Percentiles rank a stretch among this genome's conserved stretches.
Evolutionary conservation across 441 rosid species (phyloP).

Genomic region (Gossypium gossypioides): DNA sequence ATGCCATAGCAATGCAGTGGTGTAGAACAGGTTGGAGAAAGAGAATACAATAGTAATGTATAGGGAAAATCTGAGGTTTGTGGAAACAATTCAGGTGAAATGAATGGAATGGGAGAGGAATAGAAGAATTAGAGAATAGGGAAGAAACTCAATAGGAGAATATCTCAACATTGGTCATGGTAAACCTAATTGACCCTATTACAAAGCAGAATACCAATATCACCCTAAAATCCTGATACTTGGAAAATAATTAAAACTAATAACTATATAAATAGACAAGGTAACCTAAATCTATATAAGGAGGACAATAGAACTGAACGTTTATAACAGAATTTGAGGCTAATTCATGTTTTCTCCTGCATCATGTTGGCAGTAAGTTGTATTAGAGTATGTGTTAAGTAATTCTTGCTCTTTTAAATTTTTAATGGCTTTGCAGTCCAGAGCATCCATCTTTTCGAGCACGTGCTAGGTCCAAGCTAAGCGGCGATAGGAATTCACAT

Average conservation of each 20-base stretch:
- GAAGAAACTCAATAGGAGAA: not conserved
- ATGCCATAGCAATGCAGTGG: not conserved
- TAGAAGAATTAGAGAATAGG: not conserved
- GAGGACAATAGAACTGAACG: not conserved
- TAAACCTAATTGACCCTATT: not conserved
- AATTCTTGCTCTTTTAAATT: not conserved
- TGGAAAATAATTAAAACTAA: not conserved
- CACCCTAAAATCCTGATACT: not conserved
- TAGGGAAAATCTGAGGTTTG: not conserved
- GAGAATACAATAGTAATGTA: not conserved
- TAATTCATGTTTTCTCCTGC: not conserved
- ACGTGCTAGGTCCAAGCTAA: constrained; percentile 81
- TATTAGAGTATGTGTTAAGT: not conserved
- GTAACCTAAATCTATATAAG: not conserved
- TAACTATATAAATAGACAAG: not conserved
- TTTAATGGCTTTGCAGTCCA: constrained; percentile 55
- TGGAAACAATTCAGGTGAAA: not conserved
- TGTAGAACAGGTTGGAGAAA: not conserved
- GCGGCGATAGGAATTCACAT: constrained; percentile 64
- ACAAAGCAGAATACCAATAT: not conserved
- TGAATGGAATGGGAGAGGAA: not conserved
- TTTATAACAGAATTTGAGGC: not conserved
- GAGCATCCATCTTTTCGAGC: constrained; percentile 91
- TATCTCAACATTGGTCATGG: not conserved
- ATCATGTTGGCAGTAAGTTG: not conserved